Base-by-base conservation (phyloP, 2,329 filamentous ascomycete genomes). In the Coniella vitis region DNA sequence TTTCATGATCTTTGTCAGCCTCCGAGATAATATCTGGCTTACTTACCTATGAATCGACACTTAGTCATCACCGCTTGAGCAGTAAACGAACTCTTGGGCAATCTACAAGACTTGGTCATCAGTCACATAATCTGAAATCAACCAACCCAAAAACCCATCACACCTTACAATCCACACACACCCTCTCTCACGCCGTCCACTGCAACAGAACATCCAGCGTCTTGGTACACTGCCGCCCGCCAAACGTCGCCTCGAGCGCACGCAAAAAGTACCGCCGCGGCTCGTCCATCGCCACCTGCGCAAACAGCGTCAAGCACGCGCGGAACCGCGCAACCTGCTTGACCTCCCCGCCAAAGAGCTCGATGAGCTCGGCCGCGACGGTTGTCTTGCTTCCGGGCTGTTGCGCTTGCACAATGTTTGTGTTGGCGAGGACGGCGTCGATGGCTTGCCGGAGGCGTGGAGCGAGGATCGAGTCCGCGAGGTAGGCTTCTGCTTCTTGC, bases 261-360 rank as follows among this genome's bases (percentile, higher is more conserved):
- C 8, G 13, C 3, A 32, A 25, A 10, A 44, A 42, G 17, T 32
- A 32, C 5, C 32, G 8, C 7, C 17, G 25, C 9, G 19, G 16
- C 10, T 34, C 22, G 10, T 16, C 25, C 14, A 7, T 34, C 8
- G n/a, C 20, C 4, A 44, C 19, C 4, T 21, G 32, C 7, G 41
- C 19, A 34, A 50, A 53, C 4, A 53, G 31, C 9, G 50, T 47
- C 29, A 53, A 41, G 2, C 46, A 52, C 1, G 43, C 35, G 3
- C 9, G 38, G 17, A 50, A 47, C 13, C 37, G 38, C 1, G 21
- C 16, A 7, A 31, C 38, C 4, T 52, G 38, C 2, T 42, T 17
- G 3, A 34, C 14, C 4, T 29, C 25, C 10, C 21, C 21, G 2
- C 38, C 49, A 9, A 49, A 45, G 22, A 54, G 47, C 25, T 39